A percentile compares a stretch with the other conserved stretches of the same genome.
Evolutionary conservation across 345 rosid species (phyloP).

Genomic region (Syzygium grande): DNA sequence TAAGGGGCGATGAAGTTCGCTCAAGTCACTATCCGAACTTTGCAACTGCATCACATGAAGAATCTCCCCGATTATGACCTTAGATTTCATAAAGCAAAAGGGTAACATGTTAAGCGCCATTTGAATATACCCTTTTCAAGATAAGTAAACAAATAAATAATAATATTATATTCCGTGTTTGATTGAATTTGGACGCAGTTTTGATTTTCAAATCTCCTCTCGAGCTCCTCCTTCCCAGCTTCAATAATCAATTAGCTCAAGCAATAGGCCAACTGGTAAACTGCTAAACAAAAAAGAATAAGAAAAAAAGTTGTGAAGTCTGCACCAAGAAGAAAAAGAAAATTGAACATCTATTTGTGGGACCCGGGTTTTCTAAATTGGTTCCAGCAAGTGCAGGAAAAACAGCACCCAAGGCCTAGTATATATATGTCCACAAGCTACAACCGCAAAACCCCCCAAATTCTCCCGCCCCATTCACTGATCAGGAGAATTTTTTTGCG

Average conservation of each 20-base stretch:
- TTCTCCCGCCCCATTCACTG: slow-evolving; percentile 18
- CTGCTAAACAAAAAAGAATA: neutral
- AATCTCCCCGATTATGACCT: slow-evolving; percentile 40
- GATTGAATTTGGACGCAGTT: neutral
- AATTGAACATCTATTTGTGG: neutral
- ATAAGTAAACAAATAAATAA: neutral
- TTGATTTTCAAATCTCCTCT: neutral
- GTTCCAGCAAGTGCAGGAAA: neutral
- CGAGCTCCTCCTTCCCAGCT: neutral
- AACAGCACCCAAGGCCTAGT: neutral
- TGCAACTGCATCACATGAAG: slow-evolving; percentile 47
- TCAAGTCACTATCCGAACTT: neutral
- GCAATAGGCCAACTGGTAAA: slow-evolving; percentile 37
- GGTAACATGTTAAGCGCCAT: slow-evolving; percentile 1
- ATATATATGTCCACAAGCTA: slow-evolving; percentile 14
- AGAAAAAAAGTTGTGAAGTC: neutral
- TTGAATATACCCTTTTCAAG: slow-evolving; percentile 6
- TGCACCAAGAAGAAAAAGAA: neutral
- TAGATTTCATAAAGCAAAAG: slow-evolving; percentile 23
- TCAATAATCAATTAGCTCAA: slow-evolving; percentile 6
- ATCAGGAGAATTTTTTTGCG: neutral
- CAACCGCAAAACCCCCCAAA: slow-evolving; percentile 51
- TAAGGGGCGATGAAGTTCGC: neutral
- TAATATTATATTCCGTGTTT: neutral
- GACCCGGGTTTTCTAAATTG: neutral